Percentiles rank a stretch among this genome's conserved stretches.
Conservation (phyloP, 2,329 filamentous ascomycete genomes). For the Penicillium sp. region DNA sequence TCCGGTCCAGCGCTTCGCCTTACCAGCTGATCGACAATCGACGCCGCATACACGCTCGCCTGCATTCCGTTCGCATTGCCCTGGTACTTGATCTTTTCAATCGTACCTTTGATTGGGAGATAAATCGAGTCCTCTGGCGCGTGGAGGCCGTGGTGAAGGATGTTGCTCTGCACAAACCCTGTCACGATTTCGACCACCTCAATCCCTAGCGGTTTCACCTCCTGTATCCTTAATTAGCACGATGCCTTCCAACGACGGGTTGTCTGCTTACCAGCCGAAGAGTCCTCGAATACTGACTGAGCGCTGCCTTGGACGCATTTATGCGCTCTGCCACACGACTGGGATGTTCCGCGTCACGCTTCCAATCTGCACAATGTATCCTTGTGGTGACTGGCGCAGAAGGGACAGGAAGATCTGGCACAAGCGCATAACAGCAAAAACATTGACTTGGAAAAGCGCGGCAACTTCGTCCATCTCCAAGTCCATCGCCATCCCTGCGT, state of each 20-base stretch:
- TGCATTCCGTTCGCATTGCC: slow-evolving; percentile 19
- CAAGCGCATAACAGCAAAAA: slow-evolving; percentile 13
- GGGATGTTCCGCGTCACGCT: slow-evolving; percentile 16
- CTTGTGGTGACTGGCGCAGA: slow-evolving; percentile 9
- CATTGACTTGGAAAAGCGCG: slow-evolving; percentile 5
- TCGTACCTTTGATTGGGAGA: slow-evolving; percentile 2
- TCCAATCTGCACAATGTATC: slow-evolving; percentile 20
- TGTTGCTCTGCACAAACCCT: slow-evolving; percentile 6
- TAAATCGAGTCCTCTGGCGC: slow-evolving; percentile 4
- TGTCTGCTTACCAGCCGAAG: slow-evolving; percentile 4
- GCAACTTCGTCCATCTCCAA: slow-evolving; percentile 2
- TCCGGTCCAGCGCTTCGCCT: background rate
- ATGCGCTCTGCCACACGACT: slow-evolving; percentile 5
- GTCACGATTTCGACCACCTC: slow-evolving; percentile 7
- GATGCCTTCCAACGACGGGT: background rate
- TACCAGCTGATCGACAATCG: slow-evolving; percentile 7
- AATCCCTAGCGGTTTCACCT: slow-evolving; percentile 2
- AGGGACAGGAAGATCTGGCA: slow-evolving; percentile 18
- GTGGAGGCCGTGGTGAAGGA: slow-evolving; percentile 4
- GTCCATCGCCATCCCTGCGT: slow-evolving; percentile 6
- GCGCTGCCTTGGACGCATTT: slow-evolving; percentile 8
- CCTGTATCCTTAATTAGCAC: slow-evolving; percentile 1
- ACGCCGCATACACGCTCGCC: slow-evolving; percentile 10
- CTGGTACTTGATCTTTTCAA: slow-evolving; percentile 16
- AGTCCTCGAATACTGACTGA: slow-evolving; percentile 6